phyloP scores from a whole-genome alignment of 306 rosid genomes.

The Sicyos edulis region DNA sequence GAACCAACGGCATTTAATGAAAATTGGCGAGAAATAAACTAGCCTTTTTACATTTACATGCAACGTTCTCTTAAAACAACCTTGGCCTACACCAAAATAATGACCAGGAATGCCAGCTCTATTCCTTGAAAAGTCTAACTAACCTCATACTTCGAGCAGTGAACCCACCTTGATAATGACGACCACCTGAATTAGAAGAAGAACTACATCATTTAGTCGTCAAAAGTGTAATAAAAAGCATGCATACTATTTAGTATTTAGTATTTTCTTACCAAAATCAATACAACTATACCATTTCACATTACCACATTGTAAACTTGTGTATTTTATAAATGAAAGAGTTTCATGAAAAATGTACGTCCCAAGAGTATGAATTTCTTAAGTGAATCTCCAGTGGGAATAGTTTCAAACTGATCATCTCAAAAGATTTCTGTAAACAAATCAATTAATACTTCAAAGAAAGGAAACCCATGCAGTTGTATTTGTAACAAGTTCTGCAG shows the following conservation, averaged over 20 bases:
- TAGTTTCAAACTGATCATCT: background rate
- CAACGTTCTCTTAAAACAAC: background rate
- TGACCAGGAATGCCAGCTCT: background rate
- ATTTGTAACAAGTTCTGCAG: constrained; percentile 3
- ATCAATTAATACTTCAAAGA: background rate
- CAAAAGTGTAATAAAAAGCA: constrained; percentile 21
- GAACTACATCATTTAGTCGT: constrained; percentile 24
- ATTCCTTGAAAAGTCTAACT: constrained; percentile 17
- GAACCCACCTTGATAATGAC: constrained; percentile 76
- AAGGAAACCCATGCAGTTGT: background rate
- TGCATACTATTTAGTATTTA: background rate
- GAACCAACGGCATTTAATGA: background rate
- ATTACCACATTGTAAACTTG: background rate
- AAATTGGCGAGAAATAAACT: background rate
- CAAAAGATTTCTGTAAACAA: background rate
- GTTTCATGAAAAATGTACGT: background rate
- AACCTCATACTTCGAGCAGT: constrained; percentile 90
- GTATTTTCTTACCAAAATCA: background rate
- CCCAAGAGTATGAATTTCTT: background rate
- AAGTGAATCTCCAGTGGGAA: background rate
- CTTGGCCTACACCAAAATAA: background rate
- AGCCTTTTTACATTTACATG: background rate
- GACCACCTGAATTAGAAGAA: constrained; percentile 55
- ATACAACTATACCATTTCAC: background rate
- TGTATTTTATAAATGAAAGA: background rate